A percentile compares a stretch with the other conserved stretches of the same genome.
phyloP scores from a whole-genome alignment of 1,284 basidiomycete species.

The Hemileia vastatrix region DNA sequence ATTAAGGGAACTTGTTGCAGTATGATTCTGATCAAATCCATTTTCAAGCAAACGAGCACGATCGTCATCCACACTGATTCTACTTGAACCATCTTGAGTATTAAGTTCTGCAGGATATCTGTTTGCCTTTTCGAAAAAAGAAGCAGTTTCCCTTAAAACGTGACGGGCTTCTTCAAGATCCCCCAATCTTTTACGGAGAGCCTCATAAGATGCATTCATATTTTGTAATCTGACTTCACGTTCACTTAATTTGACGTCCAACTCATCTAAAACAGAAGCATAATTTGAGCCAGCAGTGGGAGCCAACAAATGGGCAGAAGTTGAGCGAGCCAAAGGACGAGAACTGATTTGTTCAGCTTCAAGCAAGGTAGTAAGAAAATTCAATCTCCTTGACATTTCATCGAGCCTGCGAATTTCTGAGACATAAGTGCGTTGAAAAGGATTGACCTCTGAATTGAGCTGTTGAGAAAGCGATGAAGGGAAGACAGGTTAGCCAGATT shows the following conservation, averaged over 20 bases:
- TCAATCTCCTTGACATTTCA: slow-evolving; percentile 87
- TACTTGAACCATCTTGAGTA: slow-evolving; percentile 2
- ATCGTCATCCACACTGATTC: slow-evolving; percentile 80
- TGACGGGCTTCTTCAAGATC: slow-evolving; percentile 87
- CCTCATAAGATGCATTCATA: slow-evolving; percentile 92
- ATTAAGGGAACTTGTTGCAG: slow-evolving; percentile 53
- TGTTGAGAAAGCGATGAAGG: slow-evolving; percentile 41
- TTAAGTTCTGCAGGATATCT: not conserved
- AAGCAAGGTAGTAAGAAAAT: slow-evolving; percentile 81
- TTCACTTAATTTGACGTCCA: slow-evolving; percentile 76
- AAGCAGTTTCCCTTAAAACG: slow-evolving; percentile 88
- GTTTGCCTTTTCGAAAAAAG: slow-evolving; percentile 80
- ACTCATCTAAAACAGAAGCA: slow-evolving; percentile 60
- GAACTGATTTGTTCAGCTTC: slow-evolving; percentile 70
- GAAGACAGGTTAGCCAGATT: not conserved
- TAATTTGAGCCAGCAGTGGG: slow-evolving; percentile 56
- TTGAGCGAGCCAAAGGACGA: slow-evolving; percentile 47
- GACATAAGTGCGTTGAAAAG: slow-evolving; percentile 97
- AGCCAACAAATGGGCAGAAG: slow-evolving; percentile 53
- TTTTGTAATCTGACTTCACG: slow-evolving; percentile 75
- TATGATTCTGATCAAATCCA: slow-evolving; percentile 55
- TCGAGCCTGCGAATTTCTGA: slow-evolving; percentile 88
- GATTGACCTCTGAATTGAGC: slow-evolving; percentile 89
- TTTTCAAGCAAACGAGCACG: slow-evolving; percentile 83
- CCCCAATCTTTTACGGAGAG: slow-evolving; percentile 71